Evolutionary conservation across 495 filamentous ascomycete species (phyloP), one percentile per base, ranked within the genome.

Genomic region (Lasiosphaeria miniovina): DNA sequence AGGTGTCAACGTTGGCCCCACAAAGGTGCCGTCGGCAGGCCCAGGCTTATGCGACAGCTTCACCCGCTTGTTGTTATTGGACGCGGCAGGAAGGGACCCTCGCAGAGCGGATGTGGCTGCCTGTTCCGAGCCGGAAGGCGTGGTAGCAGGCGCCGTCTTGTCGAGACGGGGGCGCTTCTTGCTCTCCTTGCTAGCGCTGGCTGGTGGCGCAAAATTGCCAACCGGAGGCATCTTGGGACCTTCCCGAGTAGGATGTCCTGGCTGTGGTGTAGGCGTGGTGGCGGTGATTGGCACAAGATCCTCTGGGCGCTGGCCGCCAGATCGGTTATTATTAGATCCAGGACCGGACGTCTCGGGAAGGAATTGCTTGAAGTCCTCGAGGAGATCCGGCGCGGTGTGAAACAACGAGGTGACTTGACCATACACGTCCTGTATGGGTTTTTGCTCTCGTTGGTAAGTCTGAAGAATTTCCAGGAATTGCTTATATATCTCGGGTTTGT

Each of bases 311-410:
- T 60, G 68, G 52, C 68, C 86, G 35, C 81, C 83, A 61, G 88
- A 86, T 74, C 90, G 91, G 52, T 88, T 90, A 68, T 90, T 41
- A 41, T 41, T n/a, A n/a, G 12, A 14, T 11, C 15, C 15, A 14
- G 43, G 92, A 38, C 94, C 93, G 11, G 95, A 93, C 61, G 94
- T 96, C 72, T 99, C 95, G 2, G 95, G 95, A 17, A 99, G 80
- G 61, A 99, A 99, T 70, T 99, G 95, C 70, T 99, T 99, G 72
- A 99, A 99, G 66, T 98, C 95, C 73, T 98, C 93, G 17, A 99
- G 72, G 7, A 99, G 87, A 76, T 99, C 95, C n/a, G 92, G 94
- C 0, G 95, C 95, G 14, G 88, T 85, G 67, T 88, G 90, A 74
- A 99, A 99, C 3, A 99, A 80, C 58, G 88, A 88, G 15, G 95